Conservation (phyloP, 768 basidiomycete genomes). For the Melanogaster broomeanus region DNA sequence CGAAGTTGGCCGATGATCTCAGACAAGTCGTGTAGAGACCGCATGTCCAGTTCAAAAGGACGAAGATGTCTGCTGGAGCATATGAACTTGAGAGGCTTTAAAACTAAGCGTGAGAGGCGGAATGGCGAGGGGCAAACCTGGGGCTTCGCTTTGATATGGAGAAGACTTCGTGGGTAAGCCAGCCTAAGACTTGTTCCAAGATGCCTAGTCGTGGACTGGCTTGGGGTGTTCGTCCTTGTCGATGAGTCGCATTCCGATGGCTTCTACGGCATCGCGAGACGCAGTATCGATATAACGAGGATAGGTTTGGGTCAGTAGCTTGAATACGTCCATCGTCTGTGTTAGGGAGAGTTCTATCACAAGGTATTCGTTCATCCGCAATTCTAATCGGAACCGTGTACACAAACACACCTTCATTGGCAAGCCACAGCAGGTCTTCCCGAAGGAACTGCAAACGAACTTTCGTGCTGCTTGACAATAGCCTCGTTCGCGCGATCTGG, state of each 20-base stretch:
- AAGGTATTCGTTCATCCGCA: background rate
- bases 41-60: slow-evolving; percentile 73
- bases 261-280: slow-evolving; percentile 73
- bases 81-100: slow-evolving; percentile 40
- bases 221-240: slow-evolving; percentile 55
- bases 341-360: slow-evolving; percentile 56
- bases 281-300: slow-evolving; percentile 73
- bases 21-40: slow-evolving; percentile 58
- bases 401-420: slow-evolving; percentile 51
- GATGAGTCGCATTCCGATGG: slow-evolving; percentile 63
- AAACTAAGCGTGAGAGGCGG: background rate
- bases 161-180: slow-evolving; percentile 70
- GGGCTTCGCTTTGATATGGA: slow-evolving; percentile 54
- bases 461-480: slow-evolving; percentile 58
- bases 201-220: slow-evolving; percentile 55
- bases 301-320: slow-evolving; percentile 72
- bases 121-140: slow-evolving; percentile 47
- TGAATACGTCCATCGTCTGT: slow-evolving; percentile 70
- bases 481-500: slow-evolving; percentile 49
- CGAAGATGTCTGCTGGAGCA: slow-evolving; percentile 62
- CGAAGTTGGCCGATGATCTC: slow-evolving; percentile 44
- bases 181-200: slow-evolving; percentile 71
- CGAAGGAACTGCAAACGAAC: slow-evolving; percentile 57
- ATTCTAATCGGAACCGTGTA: background rate
- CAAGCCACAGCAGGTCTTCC: slow-evolving; percentile 60